These are phyloP conservation scores for Geotrichum aggregatum DNA, from an alignment of 1,139 yeast genomes.

Conservation along the genomic window DNA sequence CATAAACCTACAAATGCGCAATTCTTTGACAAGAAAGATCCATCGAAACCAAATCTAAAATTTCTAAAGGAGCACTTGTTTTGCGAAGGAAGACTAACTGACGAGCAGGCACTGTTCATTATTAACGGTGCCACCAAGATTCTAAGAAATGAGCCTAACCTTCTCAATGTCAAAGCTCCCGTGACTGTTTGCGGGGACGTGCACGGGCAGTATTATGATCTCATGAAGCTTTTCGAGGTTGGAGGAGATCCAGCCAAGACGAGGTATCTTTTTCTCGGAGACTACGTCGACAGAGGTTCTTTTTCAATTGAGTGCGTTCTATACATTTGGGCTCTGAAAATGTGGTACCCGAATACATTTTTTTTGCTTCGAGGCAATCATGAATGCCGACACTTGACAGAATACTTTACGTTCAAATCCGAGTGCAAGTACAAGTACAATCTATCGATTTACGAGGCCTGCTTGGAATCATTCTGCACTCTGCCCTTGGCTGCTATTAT, in stretches of 20 bases:
- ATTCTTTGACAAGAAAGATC: slow-evolving; percentile 57
- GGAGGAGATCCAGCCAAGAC: slow-evolving; percentile 84
- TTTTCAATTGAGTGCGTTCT: slow-evolving; percentile 88
- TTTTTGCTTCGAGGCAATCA: slow-evolving; percentile 94
- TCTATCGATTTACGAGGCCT: slow-evolving; percentile 61
- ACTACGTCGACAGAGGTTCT: slow-evolving; percentile 93
- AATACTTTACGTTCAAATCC: slow-evolving; percentile 85
- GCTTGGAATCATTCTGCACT: slow-evolving; percentile 77
- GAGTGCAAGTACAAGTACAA: slow-evolving; percentile 89
- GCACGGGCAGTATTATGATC: slow-evolving; percentile 91
- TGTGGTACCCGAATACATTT: slow-evolving; percentile 70
- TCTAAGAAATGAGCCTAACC: slow-evolving; percentile 70
- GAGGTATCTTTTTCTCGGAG: slow-evolving; percentile 83
- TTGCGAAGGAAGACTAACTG: slow-evolving; percentile 74
- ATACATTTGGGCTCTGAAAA: slow-evolving; percentile 73
- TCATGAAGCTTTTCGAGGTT: slow-evolving; percentile 86
- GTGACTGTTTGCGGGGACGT: slow-evolving; percentile 95
- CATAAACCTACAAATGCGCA: slow-evolving; percentile 63
- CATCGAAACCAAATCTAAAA: slow-evolving; percentile 56
- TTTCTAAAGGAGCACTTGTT: slow-evolving; percentile 71
- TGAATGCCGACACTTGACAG: slow-evolving; percentile 90
- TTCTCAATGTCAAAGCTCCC: slow-evolving; percentile 82
- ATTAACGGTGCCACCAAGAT: slow-evolving; percentile 62
- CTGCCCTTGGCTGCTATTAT: slow-evolving; percentile 90
- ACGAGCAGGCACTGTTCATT: slow-evolving; percentile 68